phyloP scores from a whole-genome alignment of 2,329 filamentous ascomycete species.

The Colletotrichum viniferum region DNA sequence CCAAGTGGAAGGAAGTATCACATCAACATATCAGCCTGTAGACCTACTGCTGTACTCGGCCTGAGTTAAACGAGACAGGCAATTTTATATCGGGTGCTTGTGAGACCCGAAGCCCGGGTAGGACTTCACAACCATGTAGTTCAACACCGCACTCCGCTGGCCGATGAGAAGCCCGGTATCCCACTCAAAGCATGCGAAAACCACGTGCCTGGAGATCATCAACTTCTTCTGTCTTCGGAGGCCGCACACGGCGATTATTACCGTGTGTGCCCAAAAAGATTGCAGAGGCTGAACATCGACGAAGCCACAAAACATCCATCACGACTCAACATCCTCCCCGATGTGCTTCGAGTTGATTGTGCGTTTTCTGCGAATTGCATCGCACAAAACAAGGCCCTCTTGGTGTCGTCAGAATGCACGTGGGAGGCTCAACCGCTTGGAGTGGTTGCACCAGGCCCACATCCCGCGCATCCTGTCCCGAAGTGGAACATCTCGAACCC shows the following conservation, averaged over 20 bases:
- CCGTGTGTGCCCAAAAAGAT: neutral
- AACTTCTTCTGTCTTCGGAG: neutral
- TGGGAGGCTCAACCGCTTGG: neutral
- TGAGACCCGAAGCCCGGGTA: neutral
- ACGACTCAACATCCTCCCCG: neutral
- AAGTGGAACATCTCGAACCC: neutral
- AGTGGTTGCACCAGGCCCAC: neutral
- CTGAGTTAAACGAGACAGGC: neutral
- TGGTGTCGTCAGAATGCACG: neutral
- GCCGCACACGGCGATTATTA: neutral
- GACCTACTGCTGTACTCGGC: neutral
- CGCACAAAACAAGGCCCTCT: neutral
- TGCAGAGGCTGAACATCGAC: neutral
- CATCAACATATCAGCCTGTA: neutral
- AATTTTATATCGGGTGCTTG: neutral
- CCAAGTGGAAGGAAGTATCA: neutral
- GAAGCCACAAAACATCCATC: neutral
- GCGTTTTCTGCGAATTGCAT: neutral
- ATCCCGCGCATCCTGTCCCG: neutral
- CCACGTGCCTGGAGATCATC: neutral
- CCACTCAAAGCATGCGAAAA: neutral
- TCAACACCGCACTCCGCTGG: neutral
- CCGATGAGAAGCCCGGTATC: neutral
- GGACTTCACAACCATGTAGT: neutral
- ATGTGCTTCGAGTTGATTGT: neutral